Evolutionary conservation across 179 eudicot genomes (phyloP), one percentile per base, ranked within the genome.

Genomic region (Vitellaria paradoxa): DNA sequence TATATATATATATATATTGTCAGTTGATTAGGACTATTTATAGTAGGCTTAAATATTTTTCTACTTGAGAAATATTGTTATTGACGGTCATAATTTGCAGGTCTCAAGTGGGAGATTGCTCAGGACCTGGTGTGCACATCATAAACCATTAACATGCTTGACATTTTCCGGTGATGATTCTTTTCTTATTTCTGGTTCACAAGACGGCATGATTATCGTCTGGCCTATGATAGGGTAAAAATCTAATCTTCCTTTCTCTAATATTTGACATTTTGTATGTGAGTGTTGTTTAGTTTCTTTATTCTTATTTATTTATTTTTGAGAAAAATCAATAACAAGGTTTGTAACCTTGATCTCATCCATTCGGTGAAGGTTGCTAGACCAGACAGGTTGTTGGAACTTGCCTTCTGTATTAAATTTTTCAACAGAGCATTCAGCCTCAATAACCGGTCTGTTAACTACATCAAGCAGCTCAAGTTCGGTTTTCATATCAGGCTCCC

Each of bases 41-140:
- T 6, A 49, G 55, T 0, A 50, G 55, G 37, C 37, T 50, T 12
- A 50, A 7, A 50, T 50, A 50, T 50, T 50, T 50, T 50, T 12
- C 55, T 50, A 12, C 55, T 6, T 50, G 55, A 50, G 55, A 50
- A 30, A 50, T 50, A 50, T 50, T 50, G 55, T 2, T 30, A 30
- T 30, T 30, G 37, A 30, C 2, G 37, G 37, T 6, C 1, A 4
- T 50, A 46, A 53, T 57, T 59, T 73, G 65, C 69, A 89, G 92
- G 89, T 89, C 68, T 75, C 77, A 75, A 81, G 76, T 64, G 92
- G 92, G 61, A 84, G 81, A 80, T 77, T 87, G 70, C 89, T 87
- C 9, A 86, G 80, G 76, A 87, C 74, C 68, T 89, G 92, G 92
- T 81, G 76, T 80, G 92, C 88, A 8, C 90, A 87, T 84, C 72